These are phyloP conservation scores for Persicaria tinctoria DNA, from an alignment of 148 eudicot species.

Conservation along the genomic window DNA sequence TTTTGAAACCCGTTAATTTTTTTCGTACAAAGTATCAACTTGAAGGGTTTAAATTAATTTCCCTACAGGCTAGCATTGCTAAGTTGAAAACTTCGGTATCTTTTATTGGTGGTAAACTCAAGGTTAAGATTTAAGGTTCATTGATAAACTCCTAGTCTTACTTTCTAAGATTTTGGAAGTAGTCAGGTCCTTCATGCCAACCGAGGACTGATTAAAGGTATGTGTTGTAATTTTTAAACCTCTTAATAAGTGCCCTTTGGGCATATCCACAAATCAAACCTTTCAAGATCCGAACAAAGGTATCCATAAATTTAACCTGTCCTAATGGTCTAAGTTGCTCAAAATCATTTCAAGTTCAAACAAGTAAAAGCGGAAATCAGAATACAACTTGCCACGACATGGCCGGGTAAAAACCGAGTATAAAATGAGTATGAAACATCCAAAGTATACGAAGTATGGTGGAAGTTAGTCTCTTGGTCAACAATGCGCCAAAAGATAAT, in stretches of 20 bases:
- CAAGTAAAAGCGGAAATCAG: too few relatives aligned
- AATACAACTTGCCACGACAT: too few relatives aligned
- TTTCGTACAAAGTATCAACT: neutral
- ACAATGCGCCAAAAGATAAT: too few relatives aligned
- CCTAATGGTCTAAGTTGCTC: too few relatives aligned
- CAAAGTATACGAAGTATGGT: too few relatives aligned
- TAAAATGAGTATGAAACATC: too few relatives aligned
- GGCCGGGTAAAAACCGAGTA: too few relatives aligned
- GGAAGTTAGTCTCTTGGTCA: too few relatives aligned
- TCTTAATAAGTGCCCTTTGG: neutral
- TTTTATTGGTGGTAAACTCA: slow-evolving; percentile 66
- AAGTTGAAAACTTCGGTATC: slow-evolving; percentile 91
- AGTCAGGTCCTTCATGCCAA: slow-evolving; percentile 63
- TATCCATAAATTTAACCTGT: too few relatives aligned
- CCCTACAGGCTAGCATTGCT: slow-evolving; percentile 81
- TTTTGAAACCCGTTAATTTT: neutral
- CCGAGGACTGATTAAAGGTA: slow-evolving; percentile 86
- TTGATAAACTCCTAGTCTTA: slow-evolving; percentile 80
- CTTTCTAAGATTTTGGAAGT: slow-evolving; percentile 62
- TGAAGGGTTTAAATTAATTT: slow-evolving; percentile 7
- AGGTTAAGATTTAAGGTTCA: slow-evolving; percentile 92
- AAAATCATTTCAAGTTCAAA: too few relatives aligned
- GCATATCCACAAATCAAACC: neutral
- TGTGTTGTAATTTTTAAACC: neutral
- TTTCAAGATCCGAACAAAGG: too few relatives aligned